Base-by-base conservation (phyloP, 192 early-diverging fungal species). In the Diversispora epigaea region DNA sequence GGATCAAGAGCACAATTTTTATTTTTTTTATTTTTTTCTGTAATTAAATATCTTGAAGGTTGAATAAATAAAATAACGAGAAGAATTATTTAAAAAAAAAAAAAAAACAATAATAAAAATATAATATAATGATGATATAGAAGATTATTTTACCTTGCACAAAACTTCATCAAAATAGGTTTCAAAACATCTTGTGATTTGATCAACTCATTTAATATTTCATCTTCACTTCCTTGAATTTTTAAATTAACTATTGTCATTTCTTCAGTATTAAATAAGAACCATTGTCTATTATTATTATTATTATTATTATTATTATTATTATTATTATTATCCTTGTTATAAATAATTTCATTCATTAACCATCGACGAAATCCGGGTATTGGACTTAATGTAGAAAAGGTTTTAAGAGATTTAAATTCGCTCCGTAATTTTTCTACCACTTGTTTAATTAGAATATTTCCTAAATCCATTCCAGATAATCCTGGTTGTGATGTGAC, bases 371-470 rank as follows among this genome's bases (percentile, higher is more conserved):
- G 86, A 82, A 98, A 97, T 15, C 89, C 85, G 14, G 96, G 96
- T 50, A 98, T 88, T 1, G 96, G 96, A 63, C 94, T 96, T 11
- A 98, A 80, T 0, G 96, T 98, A 71, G 88, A 89, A 76, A 97
- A 98, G 0, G 90, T 92, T 14, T 84, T 75, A 19, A 97, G 84
- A 60, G 86, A 85, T 21, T 94, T 91, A 73, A 90, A 80, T 46
- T 90, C 83, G 7, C 76, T 70, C 72, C 91, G 89, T 14, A 97
- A 82, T 43, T 94, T 89, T n/a, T 85, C 83, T 5, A 98, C 93
- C 3, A 95, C 94, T 14, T 91, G 88, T 74, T 96, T 96, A 77
- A 96, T 93, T 73, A 95, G 78, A 79, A 94, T 93, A 80, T 94
- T 94, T 8, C 95, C 96, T 25, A 98, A 75, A 55, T 98, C 92